Evolutionary conservation across 2,329 filamentous ascomycete genomes (phyloP).

Genomic region (Arachnomyces sp.): DNA sequence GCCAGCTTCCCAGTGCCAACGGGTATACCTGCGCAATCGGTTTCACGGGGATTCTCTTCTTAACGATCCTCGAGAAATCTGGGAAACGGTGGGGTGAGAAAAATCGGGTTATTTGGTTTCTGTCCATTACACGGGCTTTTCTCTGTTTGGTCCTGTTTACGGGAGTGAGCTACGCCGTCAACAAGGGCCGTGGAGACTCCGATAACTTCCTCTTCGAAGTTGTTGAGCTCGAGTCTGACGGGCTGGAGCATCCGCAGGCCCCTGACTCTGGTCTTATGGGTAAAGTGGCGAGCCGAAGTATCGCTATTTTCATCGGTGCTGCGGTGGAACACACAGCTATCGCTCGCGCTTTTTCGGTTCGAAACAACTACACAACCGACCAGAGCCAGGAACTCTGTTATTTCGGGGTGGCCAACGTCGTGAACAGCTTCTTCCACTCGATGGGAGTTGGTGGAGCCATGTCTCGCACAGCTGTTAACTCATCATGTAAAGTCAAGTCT

Average conservation of each 20-base stretch:
- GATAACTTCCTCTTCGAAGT: slow-evolving; percentile 48
- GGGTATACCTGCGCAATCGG: slow-evolving; percentile 50
- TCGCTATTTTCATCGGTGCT: slow-evolving; percentile 54
- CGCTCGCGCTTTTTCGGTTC: slow-evolving; percentile 53
- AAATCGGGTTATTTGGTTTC: slow-evolving; percentile 50
- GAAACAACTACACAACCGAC: slow-evolving; percentile 55
- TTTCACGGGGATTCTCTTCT: slow-evolving; percentile 49
- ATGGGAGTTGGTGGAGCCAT: slow-evolving; percentile 59
- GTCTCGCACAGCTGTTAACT: slow-evolving; percentile 60
- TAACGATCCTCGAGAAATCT: slow-evolving; percentile 49
- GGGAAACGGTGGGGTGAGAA: slow-evolving; percentile 53
- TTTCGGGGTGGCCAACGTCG: slow-evolving; percentile 53
- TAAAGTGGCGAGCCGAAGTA: slow-evolving; percentile 45
- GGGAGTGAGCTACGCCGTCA: slow-evolving; percentile 54
- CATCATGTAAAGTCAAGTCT: slow-evolving; percentile 53
- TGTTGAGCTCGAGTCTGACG: slow-evolving; percentile 48
- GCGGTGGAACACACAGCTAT: slow-evolving; percentile 57
- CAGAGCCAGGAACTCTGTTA: slow-evolving; percentile 59
- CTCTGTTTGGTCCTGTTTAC: slow-evolving; percentile 54
- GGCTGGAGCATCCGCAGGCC: slow-evolving; percentile 43
- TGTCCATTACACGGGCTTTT: slow-evolving; percentile 53
- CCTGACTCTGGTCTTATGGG: slow-evolving; percentile 42
- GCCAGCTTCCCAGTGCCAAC: slow-evolving; percentile 50
- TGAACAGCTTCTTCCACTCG: slow-evolving; percentile 56
- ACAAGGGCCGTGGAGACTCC: slow-evolving; percentile 36